phyloP scores from a whole-genome alignment of 768 basidiomycete genomes.

The Russula griseocarnosa region DNA sequence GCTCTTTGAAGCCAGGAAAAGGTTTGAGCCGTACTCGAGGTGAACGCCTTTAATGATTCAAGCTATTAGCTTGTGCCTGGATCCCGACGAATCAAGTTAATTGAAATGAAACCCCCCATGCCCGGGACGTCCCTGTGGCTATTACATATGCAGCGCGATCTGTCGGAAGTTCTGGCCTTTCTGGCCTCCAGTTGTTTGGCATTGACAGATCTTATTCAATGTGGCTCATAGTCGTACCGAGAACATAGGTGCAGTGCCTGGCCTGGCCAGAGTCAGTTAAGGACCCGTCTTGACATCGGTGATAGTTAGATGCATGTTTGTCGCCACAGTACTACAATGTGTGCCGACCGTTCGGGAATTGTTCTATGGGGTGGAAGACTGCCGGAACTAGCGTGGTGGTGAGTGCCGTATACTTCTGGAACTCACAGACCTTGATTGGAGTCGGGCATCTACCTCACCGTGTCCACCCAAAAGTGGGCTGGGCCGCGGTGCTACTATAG shows the following conservation, averaged over 20 bases:
- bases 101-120: not conserved
- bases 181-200: conserved; percentile 3
- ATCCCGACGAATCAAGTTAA: conserved; percentile 10
- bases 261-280: conserved; percentile 4
- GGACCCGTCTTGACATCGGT: conserved; percentile 6
- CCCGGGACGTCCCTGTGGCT: not conserved
- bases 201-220: not conserved
- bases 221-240: conserved; percentile 3
- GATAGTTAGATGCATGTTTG: conserved; percentile 3
- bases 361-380: not conserved
- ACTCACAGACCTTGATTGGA: not conserved
- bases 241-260: not conserved
- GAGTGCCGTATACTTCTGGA: not conserved
- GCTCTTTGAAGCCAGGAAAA: not conserved
- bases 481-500: not conserved
- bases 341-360: not conserved
- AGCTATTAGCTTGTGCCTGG: conserved; percentile 7
- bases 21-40: not conserved
- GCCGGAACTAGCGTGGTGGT: not conserved
- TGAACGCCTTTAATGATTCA: not conserved
- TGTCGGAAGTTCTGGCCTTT: not conserved
- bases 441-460: no score
- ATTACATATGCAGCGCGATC: not conserved
- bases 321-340: conserved; percentile 1
- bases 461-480: no score